phyloP scores from a whole-genome alignment of 495 filamentous ascomycete species.

The Chaetomidium leptoderma region DNA sequence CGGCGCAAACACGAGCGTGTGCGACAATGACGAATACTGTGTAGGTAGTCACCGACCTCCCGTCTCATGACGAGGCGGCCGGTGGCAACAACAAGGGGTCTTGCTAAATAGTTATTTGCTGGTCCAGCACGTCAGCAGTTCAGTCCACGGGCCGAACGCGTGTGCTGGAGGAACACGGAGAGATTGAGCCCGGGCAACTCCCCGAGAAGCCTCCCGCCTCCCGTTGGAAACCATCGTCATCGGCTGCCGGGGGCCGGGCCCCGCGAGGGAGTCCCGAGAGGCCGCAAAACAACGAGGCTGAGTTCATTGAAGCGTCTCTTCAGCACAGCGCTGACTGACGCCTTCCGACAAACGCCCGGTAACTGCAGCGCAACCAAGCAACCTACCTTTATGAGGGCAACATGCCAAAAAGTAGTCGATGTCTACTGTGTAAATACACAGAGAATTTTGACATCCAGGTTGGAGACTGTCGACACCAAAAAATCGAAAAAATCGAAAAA shows the following conservation, averaged over 20 bases:
- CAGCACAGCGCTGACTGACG: too few species aligned
- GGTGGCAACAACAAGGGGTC: neutral
- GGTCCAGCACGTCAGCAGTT: neutral
- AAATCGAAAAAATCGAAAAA: too few species aligned
- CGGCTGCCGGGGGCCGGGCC: neutral
- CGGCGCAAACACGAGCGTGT: neutral
- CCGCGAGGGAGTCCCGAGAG: neutral
- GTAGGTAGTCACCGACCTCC: neutral
- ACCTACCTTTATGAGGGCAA: neutral
- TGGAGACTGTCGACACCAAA: neutral
- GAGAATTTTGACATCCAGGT: too few species aligned
- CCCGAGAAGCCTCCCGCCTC: too few species aligned
- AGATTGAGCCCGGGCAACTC: neutral
- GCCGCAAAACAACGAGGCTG: neutral
- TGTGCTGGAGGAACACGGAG: neutral
- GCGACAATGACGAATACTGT: neutral
- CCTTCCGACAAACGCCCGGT: neutral
- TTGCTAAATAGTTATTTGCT: neutral
- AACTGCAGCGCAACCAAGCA: neutral
- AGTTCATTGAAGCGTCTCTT: neutral
- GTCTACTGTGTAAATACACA: too few species aligned
- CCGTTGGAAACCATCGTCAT: neutral
- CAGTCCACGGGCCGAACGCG: conserved; percentile 1
- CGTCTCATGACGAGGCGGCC: too few species aligned
- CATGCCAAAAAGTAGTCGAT: too few species aligned